Evolutionary conservation across 495 filamentous ascomycete species (phyloP).

Genomic region (Sporormia fimetaria): DNA sequence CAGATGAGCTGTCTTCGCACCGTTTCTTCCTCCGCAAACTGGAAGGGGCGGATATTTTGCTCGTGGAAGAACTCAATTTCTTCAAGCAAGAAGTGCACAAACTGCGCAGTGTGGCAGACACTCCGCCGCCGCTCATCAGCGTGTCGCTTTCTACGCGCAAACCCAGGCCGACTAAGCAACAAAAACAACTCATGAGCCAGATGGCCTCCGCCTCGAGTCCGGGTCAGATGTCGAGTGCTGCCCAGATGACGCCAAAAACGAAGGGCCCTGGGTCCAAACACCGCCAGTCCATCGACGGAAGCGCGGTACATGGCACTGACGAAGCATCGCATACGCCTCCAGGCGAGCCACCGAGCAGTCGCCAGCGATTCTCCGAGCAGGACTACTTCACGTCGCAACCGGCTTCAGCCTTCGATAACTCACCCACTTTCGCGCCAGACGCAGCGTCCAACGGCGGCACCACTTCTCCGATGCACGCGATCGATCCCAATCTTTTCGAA

Average conservation of each 20-base stretch:
- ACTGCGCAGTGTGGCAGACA: slow-evolving; percentile 84
- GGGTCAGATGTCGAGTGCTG: no score
- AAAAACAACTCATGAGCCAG: slow-evolving; percentile 86
- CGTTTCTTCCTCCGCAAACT: slow-evolving; percentile 99
- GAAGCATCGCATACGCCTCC: slow-evolving; percentile 24
- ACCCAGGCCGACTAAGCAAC: slow-evolving; percentile 91
- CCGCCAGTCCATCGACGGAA: slow-evolving; percentile 29
- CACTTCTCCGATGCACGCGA: slow-evolving; percentile 14
- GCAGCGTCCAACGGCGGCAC: slow-evolving; percentile 7
- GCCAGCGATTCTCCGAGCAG: slow-evolving; percentile 9
- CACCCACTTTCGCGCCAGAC: slow-evolving; percentile 14
- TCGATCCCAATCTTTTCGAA: slow-evolving; percentile 24
- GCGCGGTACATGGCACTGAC: slow-evolving; percentile 14
- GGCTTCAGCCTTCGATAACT: slow-evolving; percentile 15
- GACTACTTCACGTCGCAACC: slow-evolving; percentile 15
- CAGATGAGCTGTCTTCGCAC: slow-evolving; percentile 75
- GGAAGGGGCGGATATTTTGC: slow-evolving; percentile 89
- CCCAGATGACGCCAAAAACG: slow-evolving; percentile 58
- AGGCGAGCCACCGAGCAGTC: slow-evolving; percentile 16
- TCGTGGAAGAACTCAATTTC: slow-evolving; percentile 91
- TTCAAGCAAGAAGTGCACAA: slow-evolving; percentile 94
- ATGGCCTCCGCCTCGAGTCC: no score
- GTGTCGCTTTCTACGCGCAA: slow-evolving; percentile 89
- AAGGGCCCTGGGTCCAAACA: slow-evolving; percentile 35
- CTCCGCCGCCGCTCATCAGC: slow-evolving; percentile 71